phyloP scores from a whole-genome alignment of 768 basidiomycete genomes.

The Trichaptum fuscoviolaceum region DNA sequence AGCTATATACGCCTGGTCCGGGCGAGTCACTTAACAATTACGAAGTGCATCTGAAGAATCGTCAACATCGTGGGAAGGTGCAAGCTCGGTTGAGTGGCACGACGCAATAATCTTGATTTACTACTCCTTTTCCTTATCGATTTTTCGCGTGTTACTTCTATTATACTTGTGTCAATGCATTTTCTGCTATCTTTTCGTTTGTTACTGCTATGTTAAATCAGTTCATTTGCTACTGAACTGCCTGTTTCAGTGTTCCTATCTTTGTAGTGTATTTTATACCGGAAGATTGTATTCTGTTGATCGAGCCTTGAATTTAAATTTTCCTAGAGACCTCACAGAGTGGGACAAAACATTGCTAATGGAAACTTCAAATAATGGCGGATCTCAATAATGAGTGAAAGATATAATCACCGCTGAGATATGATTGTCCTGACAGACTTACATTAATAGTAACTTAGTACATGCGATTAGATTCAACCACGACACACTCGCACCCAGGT shows the following conservation, averaged over 20 bases:
- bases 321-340: too few species aligned
- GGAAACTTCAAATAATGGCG: too few species aligned
- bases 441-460: too few species aligned
- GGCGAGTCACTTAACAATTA: constrained; percentile 85
- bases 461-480: too few species aligned
- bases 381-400: too few species aligned
- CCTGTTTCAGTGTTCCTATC: not conserved
- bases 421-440: too few species aligned
- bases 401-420: too few species aligned
- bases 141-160: not conserved
- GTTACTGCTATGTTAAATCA: not conserved
- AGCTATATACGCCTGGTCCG: constrained; percentile 90
- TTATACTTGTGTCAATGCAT: not conserved
- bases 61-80: constrained; percentile 72
- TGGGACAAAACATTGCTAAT: too few species aligned
- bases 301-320: not conserved
- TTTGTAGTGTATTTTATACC: not conserved
- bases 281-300: not conserved
- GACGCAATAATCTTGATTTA: not conserved
- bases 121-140: not conserved
- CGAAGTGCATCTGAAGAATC: constrained; percentile 87
- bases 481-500: too few species aligned
- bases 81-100: constrained; percentile 39
- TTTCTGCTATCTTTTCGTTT: not conserved
- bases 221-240: not conserved